Conservation (phyloP, 2,329 filamentous ascomycete genomes). For the Trichophyton verrucosum region DNA sequence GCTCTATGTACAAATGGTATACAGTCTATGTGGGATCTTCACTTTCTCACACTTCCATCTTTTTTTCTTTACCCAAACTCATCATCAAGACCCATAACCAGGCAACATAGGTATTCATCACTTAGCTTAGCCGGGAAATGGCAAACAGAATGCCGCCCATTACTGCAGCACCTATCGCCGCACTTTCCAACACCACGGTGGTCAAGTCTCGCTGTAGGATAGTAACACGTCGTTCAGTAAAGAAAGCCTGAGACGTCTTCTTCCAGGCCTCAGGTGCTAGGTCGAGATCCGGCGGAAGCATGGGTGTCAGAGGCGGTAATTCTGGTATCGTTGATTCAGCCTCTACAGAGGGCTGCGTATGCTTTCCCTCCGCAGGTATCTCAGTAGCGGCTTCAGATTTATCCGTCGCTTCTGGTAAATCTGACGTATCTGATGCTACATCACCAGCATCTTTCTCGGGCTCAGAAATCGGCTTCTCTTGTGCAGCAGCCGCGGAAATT, state of each 20-base stretch:
- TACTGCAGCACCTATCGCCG: constrained; percentile 51
- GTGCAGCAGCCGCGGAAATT: neutral
- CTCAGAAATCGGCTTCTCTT: neutral
- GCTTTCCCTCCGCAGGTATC: neutral
- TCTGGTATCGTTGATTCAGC: constrained; percentile 1
- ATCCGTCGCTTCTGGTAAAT: neutral
- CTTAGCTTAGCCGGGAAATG: constrained; percentile 34
- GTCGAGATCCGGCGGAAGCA: constrained; percentile 16
- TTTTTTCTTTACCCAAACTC: neutral
- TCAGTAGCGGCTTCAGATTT: constrained; percentile 11
- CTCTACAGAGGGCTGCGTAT: neutral
- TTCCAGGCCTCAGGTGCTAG: constrained; percentile 36
- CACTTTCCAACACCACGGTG: constrained; percentile 55
- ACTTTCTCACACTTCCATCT: neutral
- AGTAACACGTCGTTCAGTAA: constrained; percentile 52
- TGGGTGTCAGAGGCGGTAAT: constrained; percentile 15
- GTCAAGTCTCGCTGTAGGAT: constrained; percentile 59
- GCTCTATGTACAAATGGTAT: constrained; percentile 2
- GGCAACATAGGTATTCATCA: too few relatives aligned
- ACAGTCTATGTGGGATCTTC: neutral
- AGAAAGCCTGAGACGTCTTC: constrained; percentile 44
- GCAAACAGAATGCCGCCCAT: constrained; percentile 40
- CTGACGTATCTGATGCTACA: constrained; percentile 4
- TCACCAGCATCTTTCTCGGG: neutral
- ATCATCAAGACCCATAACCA: too few relatives aligned